A percentile compares a stretch with the other conserved stretches of the same genome.
Conservation (phyloP, 2,329 filamentous ascomycete genomes). For the Thielaviopsis punctulata region DNA sequence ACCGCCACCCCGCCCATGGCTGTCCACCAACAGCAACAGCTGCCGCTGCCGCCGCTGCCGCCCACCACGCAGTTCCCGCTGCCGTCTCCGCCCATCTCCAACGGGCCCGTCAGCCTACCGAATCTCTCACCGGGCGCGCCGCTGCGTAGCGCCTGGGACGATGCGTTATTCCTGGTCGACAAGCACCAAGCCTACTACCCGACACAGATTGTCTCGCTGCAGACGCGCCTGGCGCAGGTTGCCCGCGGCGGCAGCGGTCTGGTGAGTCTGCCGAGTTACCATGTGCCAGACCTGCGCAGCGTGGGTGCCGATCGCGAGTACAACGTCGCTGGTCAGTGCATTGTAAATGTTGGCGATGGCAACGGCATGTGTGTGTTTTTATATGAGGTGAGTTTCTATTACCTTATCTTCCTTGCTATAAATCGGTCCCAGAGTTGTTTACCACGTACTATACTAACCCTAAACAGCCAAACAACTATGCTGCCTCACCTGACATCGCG, state of each 20-base stretch:
- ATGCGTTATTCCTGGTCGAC: constrained; percentile 25
- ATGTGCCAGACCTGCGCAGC: constrained; percentile 22
- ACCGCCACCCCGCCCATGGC: neutral
- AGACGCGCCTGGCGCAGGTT: constrained; percentile 21
- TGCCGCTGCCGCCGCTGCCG: constrained; percentile 1
- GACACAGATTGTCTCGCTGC: constrained; percentile 28
- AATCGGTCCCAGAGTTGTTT: no score
- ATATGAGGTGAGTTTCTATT: constrained; percentile 29
- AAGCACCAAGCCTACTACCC: constrained; percentile 20
- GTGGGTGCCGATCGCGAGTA: constrained; percentile 22
- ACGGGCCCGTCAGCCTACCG: neutral
- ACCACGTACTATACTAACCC: neutral
- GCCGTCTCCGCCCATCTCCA: constrained; percentile 2
- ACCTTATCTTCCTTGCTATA: neutral
- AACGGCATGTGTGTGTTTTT: constrained; percentile 33
- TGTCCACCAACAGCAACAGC: neutral
- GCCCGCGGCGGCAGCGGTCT: neutral
- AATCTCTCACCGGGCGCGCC: constrained; percentile 19
- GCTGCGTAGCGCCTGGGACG: constrained; percentile 33
- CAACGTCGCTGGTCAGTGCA: constrained; percentile 26
- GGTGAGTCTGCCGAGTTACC: constrained; percentile 19
- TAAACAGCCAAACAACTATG: constrained; percentile 28
- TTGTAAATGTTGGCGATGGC: constrained; percentile 17
- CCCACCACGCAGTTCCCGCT: constrained; percentile 5
- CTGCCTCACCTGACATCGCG: constrained; percentile 18